Conservation (phyloP, 768 basidiomycete genomes). For the Termitomyces sp. region DNA sequence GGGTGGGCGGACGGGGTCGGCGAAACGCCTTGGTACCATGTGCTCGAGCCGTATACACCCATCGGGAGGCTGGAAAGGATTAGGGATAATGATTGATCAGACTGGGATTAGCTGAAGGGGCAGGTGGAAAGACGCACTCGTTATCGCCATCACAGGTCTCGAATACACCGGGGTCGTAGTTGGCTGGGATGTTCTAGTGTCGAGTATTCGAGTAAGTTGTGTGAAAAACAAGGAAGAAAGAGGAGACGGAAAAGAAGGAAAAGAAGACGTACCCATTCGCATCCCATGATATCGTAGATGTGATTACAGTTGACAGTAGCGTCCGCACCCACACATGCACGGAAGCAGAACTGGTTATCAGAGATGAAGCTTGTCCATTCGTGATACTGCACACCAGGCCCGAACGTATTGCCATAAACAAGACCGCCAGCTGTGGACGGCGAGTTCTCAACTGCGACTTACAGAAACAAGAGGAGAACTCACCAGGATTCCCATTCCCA, state of each 20-base stretch:
- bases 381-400: slow-evolving; percentile 48
- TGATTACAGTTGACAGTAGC: slow-evolving; percentile 65
- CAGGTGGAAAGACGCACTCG: slow-evolving; percentile 25
- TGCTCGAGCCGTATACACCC: slow-evolving; percentile 71
- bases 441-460: neutral
- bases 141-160: slow-evolving; percentile 63
- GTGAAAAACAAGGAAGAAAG: neutral
- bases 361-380: slow-evolving; percentile 89
- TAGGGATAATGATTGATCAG: neutral
- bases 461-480: slow-evolving; percentile 4
- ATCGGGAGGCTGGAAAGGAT: slow-evolving; percentile 39
- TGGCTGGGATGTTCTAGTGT: slow-evolving; percentile 65
- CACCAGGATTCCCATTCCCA: slow-evolving; percentile 44
- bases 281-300: slow-evolving; percentile 70
- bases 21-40: slow-evolving; percentile 58
- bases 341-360: slow-evolving; percentile 57
- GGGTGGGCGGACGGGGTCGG: slow-evolving; percentile 57
- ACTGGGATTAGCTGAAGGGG: neutral
- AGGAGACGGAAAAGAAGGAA: neutral
- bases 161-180: slow-evolving; percentile 54
- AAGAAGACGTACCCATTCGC: slow-evolving; percentile 35
- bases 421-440: slow-evolving; percentile 56
- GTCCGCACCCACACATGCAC: slow-evolving; percentile 62
- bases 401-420: slow-evolving; percentile 61
- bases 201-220: neutral